phyloP scores from a whole-genome alignment of 2,329 filamentous ascomycete genomes.

The Macrophomina tecta region DNA sequence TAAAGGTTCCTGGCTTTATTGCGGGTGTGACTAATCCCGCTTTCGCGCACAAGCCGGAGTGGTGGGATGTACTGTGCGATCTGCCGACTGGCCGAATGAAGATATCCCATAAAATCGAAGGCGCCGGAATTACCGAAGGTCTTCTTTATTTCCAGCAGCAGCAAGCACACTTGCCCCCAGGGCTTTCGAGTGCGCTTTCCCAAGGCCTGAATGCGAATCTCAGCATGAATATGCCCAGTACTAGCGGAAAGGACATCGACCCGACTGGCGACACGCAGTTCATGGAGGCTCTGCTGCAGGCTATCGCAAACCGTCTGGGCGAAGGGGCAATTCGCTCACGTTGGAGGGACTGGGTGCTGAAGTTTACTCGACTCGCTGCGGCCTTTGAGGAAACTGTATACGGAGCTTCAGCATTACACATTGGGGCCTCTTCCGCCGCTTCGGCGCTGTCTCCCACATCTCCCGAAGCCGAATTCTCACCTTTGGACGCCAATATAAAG shows the following conservation, averaged over 20 bases:
- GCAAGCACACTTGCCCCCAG: slow-evolving; percentile 38
- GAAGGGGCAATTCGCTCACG: slow-evolving; percentile 87
- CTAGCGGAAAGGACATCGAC: slow-evolving; percentile 57
- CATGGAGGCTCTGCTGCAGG: slow-evolving; percentile 83
- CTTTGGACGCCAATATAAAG: slow-evolving; percentile 57
- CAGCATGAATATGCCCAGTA: slow-evolving; percentile 36
- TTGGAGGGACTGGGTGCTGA: slow-evolving; percentile 92
- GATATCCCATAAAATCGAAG: slow-evolving; percentile 87
- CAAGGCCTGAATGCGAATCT: slow-evolving; percentile 44
- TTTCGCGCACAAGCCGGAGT: slow-evolving; percentile 92
- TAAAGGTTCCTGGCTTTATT: slow-evolving; percentile 96
- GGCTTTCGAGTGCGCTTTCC: slow-evolving; percentile 26
- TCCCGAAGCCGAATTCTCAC: slow-evolving; percentile 25
- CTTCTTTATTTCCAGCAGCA: slow-evolving; percentile 86
- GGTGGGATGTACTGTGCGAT: slow-evolving; percentile 98
- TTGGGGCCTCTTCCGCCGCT: slow-evolving; percentile 69
- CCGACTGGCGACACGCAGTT: slow-evolving; percentile 87
- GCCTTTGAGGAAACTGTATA: slow-evolving; percentile 97
- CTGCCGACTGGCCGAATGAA: slow-evolving; percentile 90
- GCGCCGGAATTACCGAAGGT: slow-evolving; percentile 81
- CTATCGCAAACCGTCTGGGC: slow-evolving; percentile 84
- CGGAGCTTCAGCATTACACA: slow-evolving; percentile 86
- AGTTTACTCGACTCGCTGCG: slow-evolving; percentile 89
- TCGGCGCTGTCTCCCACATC: slow-evolving; percentile 24
- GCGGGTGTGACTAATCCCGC: slow-evolving; percentile 97